phyloP scores from a whole-genome alignment of 352 stramenopile genomes.

The Plasmopara muralis region DNA sequence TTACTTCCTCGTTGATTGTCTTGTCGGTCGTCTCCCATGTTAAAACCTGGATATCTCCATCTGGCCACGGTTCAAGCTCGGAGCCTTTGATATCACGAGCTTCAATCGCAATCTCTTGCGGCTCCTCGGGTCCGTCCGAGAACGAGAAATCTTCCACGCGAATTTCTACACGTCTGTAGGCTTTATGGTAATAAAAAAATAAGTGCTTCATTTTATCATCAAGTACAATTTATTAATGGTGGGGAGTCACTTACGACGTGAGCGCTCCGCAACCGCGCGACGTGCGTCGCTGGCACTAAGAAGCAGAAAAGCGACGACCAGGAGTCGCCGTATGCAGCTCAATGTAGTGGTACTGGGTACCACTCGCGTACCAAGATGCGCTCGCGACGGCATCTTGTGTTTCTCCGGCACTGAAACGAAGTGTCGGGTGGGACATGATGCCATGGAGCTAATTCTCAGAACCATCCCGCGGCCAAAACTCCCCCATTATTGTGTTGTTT shows the following conservation, averaged over 20 bases:
- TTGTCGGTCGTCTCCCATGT: constrained; percentile 27
- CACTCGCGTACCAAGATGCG: constrained; percentile 3
- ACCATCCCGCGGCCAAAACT: constrained; percentile 24
- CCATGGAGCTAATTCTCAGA: constrained; percentile 30
- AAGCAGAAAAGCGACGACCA: constrained; percentile 24
- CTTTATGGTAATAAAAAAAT: constrained; percentile 9
- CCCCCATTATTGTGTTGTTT: constrained; percentile 21
- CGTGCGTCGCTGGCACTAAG: constrained; percentile 32
- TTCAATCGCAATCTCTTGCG: constrained; percentile 43
- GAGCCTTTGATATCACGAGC: constrained; percentile 52
- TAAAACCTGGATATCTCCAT: constrained; percentile 22
- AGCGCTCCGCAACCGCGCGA: constrained; percentile 26
- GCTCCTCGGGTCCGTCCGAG: constrained; percentile 39
- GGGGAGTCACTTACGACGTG: constrained; percentile 21
- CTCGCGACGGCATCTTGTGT: constrained; percentile 17
- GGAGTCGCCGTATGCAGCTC: constrained; percentile 16
- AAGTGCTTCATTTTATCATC: background rate
- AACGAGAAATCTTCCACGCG: constrained; percentile 64
- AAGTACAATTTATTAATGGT: background rate
- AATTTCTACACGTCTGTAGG: constrained; percentile 43
- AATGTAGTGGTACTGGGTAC: constrained; percentile 4
- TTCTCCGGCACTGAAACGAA: constrained; percentile 22
- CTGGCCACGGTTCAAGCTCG: constrained; percentile 27
- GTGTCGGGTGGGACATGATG: constrained; percentile 24
- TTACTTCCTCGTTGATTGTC: background rate